Evolutionary conservation across 208 protist genomes (phyloP), one percentile per base, ranked within the genome.

Genomic region (Trypanosoma scelopori): DNA sequence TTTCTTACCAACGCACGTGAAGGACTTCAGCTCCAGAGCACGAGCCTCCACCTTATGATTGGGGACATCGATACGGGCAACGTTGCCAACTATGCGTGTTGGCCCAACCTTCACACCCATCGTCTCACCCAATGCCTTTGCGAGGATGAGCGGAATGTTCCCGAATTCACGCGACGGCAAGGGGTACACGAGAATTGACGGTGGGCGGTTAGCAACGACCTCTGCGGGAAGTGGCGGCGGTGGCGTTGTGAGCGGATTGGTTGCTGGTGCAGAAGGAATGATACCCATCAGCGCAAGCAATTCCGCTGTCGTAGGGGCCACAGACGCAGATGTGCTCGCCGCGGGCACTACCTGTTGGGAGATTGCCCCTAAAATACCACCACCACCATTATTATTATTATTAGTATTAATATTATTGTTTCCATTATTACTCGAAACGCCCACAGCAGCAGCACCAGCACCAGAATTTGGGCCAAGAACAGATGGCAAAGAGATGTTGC

Each of bases 101-200:
- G 92, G 92, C 16, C 92, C 92, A 4, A 95, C 87, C 27, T 82
- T 82, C 45, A 97, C 74, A 28, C 76, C 84, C 39, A 97, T 82
- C 25, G 71, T 79, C 55, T 97, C 88, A 27, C 92, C 85, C 5
- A 97, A 78, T 12, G 87, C 83, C 51, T 84, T 84, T 16, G 85
- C 84, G 16, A 97, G 82, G 18, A 91, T 76, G 45, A 91, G 53
- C 11, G 81, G 82, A 35, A 94, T 65, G 55, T 94, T 92, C 13
- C 70, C 79, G 41, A 69, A 73, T 51, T 76, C 81, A 55, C 61
- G 63, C 49, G 83, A 61, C 0, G 89, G 92, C 12, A 97, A 35
- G 3, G 92, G 92, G 65, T 93, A 93, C 43, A 89, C 84, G 28
- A 95, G 64, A 28, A 97, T 81, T 16, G 87, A 94, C 25, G 92